Conservation (phyloP, 2,329 filamentous ascomycete genomes). For the Cytospora chrysosperma region DNA sequence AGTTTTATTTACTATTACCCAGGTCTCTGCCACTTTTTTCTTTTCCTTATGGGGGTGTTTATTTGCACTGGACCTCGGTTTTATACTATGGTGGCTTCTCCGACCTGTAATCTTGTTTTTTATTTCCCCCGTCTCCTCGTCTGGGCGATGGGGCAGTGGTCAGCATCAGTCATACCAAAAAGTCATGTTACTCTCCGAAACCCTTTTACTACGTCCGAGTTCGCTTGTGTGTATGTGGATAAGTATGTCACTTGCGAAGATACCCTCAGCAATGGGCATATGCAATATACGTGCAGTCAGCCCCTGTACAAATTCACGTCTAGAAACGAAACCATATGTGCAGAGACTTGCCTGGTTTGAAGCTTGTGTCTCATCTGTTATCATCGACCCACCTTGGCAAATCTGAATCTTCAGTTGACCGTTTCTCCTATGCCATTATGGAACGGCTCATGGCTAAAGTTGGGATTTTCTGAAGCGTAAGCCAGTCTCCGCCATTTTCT, state of each 20-base stretch:
- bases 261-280: not conserved
- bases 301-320: not conserved
- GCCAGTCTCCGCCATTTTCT: not conserved
- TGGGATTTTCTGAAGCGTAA: too few species aligned
- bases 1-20: conserved; percentile 25
- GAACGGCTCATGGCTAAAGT: not conserved
- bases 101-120: conserved; percentile 30
- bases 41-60: conserved; percentile 28
- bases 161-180: conserved; percentile 12
- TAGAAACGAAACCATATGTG: not conserved
- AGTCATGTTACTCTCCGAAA: conserved; percentile 12
- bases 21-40: conserved; percentile 28
- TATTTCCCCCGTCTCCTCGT: conserved; percentile 20
- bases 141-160: conserved; percentile 12
- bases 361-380: not conserved
- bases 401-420: too few species aligned
- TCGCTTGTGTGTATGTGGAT: not conserved
- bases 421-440: not conserved
- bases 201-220: not conserved
- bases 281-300: not conserved
- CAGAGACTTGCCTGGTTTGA: not conserved
- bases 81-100: conserved; percentile 28
- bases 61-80: conserved; percentile 29
- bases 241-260: conserved; percentile 3
- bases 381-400: not conserved